These are phyloP conservation scores for Vigna angularis DNA, from an alignment of 306 rosid genomes.

Conservation along the genomic window DNA sequence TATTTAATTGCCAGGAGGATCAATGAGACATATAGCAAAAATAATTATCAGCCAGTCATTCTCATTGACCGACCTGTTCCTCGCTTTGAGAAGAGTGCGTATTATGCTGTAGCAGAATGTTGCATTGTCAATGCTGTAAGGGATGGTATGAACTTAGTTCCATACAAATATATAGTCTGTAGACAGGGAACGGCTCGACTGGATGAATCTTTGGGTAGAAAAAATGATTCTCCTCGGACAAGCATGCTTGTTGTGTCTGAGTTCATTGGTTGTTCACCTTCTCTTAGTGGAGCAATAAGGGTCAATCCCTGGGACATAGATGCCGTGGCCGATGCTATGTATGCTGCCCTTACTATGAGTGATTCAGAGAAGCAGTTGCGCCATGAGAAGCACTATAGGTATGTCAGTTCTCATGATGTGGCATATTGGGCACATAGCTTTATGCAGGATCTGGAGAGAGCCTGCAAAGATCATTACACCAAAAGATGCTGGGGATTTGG, in stretches of 20 bases:
- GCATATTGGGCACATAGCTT: conserved; percentile 92
- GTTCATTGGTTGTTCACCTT: conserved; percentile 90
- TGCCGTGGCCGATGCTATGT: conserved; percentile 80
- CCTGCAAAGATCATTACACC: conserved; percentile 77
- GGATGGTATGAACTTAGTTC: conserved; percentile 91
- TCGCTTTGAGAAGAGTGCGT: conserved; percentile 78
- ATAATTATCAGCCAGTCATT: conserved; percentile 68
- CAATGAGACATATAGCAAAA: conserved; percentile 64
- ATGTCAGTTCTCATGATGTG: conserved; percentile 85
- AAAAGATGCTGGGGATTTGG: conserved; percentile 90
- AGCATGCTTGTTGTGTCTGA: conserved; percentile 93
- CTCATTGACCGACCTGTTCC: conserved; percentile 80
- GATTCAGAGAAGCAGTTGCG: conserved; percentile 73
- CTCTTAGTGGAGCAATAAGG: conserved; percentile 91
- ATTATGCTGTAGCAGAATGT: conserved; percentile 85
- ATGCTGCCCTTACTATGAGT: conserved; percentile 66
- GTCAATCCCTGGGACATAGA: conserved; percentile 91
- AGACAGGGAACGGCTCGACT: conserved; percentile 71
- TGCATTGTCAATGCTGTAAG: conserved; percentile 89
- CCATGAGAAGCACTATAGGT: conserved; percentile 83
- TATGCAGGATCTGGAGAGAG: conserved; percentile 82
- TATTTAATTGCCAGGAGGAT: conserved; percentile 68
- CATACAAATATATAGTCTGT: conserved; percentile 82
- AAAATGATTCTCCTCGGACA: conserved; percentile 55
- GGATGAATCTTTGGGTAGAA: conserved; percentile 61